A percentile compares a stretch with the other conserved stretches of the same genome.
Conservation (phyloP, 176 grass and related monocot genomes). For the Oryza officinalis region DNA sequence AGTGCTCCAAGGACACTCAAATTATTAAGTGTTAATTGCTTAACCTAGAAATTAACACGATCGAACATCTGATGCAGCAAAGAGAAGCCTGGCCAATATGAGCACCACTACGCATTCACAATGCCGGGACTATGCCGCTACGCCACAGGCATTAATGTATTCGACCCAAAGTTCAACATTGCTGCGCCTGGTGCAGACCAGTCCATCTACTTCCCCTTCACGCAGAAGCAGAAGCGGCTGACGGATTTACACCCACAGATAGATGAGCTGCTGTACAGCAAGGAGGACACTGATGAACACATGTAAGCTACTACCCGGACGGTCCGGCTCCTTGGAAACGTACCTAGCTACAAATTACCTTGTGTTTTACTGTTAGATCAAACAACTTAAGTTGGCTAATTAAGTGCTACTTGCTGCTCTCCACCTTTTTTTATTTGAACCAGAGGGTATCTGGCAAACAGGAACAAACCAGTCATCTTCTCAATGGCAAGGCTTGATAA, state of each 20-base stretch:
- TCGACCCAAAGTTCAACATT: conserved; percentile 78
- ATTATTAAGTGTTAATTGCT: neutral
- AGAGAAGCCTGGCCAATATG: conserved; percentile 69
- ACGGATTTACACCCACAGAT: conserved; percentile 55
- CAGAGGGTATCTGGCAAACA: conserved; percentile 69
- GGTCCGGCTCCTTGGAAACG: too few species aligned
- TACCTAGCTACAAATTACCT: neutral
- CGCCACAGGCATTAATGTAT: conserved; percentile 65
- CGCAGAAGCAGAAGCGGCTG: conserved; percentile 65
- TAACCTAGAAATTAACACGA: neutral
- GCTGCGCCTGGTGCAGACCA: conserved; percentile 75
- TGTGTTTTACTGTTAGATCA: neutral
- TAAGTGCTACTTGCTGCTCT: neutral
- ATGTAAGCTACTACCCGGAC: conserved; percentile 39
- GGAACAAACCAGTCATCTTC: conserved; percentile 67
- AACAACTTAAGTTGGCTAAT: too few species aligned
- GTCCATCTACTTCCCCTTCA: conserved; percentile 70
- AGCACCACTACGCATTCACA: conserved; percentile 65
- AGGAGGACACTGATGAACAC: conserved; percentile 62
- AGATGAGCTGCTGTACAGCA: conserved; percentile 65
- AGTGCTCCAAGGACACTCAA: neutral
- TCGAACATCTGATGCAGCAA: conserved; percentile 46
- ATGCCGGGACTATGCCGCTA: conserved; percentile 74
- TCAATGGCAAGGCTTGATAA: conserved; percentile 82
- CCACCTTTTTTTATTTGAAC: neutral